Evolutionary conservation across 768 basidiomycete genomes (phyloP).

Genomic region (Strobilomyces dryophilus): DNA sequence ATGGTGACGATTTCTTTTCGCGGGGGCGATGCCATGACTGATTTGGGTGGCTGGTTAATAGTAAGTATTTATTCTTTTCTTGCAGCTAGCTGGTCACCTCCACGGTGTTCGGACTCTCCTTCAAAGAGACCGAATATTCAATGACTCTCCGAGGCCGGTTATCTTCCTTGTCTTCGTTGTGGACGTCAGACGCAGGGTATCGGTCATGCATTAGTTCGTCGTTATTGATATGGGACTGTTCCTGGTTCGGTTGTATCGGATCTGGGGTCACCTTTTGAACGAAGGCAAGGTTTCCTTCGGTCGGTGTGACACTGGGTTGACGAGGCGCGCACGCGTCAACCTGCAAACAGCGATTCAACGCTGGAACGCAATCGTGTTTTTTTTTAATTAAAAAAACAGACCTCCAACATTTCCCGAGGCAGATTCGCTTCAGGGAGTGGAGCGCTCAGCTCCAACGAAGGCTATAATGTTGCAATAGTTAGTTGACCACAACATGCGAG

Average conservation of each 20-base stretch:
- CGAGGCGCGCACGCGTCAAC: not conserved
- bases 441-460: not conserved
- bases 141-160: not conserved
- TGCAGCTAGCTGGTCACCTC: slow-evolving; percentile 9
- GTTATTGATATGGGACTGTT: not conserved
- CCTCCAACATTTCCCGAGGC: slow-evolving; percentile 8
- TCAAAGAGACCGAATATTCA: slow-evolving; percentile 2
- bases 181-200: not conserved
- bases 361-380: not conserved
- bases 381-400: slow-evolving; percentile 11
- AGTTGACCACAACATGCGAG: not conserved
- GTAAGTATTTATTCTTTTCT: not conserved
- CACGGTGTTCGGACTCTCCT: not conserved
- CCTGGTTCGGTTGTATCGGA: not conserved
- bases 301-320: slow-evolving; percentile 13
- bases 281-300: slow-evolving; percentile 24
- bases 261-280: slow-evolving; percentile 1
- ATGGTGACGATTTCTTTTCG: slow-evolving; percentile 32
- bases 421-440: not conserved
- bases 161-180: not conserved
- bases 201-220: not conserved
- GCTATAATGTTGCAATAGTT: not conserved
- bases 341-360: slow-evolving; percentile 6
- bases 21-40: slow-evolving; percentile 12
- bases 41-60: slow-evolving; percentile 9